Evolutionary conservation across 495 filamentous ascomycete genomes (phyloP).

Genomic region (Acidiella bohemica): DNA sequence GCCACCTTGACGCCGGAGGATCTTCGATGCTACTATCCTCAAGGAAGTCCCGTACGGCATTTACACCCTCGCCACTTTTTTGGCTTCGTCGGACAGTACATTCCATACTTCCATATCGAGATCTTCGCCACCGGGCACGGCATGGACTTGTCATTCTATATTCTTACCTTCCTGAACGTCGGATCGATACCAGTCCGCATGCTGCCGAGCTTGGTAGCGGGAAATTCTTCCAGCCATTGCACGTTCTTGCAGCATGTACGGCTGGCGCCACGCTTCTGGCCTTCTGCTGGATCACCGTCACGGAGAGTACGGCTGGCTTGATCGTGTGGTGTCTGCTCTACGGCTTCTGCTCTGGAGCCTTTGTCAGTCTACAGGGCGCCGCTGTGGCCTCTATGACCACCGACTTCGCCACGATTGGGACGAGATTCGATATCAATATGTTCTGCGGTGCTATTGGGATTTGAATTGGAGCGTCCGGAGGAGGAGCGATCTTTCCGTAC

Average conservation of each 20-base stretch:
- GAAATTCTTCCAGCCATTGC: constrained; percentile 44
- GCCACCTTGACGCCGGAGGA: constrained; percentile 22
- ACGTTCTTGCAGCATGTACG: constrained; percentile 34
- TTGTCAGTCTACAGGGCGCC: constrained; percentile 31
- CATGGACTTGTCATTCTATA: constrained; percentile 32
- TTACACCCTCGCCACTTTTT: constrained; percentile 29
- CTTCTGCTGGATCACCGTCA: constrained; percentile 45
- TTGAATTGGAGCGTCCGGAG: constrained; percentile 2
- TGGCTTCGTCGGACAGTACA: constrained; percentile 49
- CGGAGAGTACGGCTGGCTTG: constrained; percentile 34
- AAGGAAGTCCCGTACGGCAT: constrained; percentile 19
- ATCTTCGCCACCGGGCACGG: constrained; percentile 39
- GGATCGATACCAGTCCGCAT: constrained; percentile 49
- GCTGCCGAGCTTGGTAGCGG: constrained; percentile 49
- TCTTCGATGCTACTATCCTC: constrained; percentile 20
- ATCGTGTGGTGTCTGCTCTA: constrained; percentile 46
- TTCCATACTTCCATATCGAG: constrained; percentile 50
- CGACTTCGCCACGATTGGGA: constrained; percentile 6
- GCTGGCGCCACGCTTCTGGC: constrained; percentile 24
- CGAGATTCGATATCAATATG: constrained; percentile 11
- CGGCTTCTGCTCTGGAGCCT: constrained; percentile 51
- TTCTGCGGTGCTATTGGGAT: constrained; percentile 7
- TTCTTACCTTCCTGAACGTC: constrained; percentile 39
- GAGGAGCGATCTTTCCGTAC: constrained; percentile 6
- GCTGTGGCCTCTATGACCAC: constrained; percentile 9